phyloP scores from a whole-genome alignment of 345 rosid species.

The Fremontodendron californicum region DNA sequence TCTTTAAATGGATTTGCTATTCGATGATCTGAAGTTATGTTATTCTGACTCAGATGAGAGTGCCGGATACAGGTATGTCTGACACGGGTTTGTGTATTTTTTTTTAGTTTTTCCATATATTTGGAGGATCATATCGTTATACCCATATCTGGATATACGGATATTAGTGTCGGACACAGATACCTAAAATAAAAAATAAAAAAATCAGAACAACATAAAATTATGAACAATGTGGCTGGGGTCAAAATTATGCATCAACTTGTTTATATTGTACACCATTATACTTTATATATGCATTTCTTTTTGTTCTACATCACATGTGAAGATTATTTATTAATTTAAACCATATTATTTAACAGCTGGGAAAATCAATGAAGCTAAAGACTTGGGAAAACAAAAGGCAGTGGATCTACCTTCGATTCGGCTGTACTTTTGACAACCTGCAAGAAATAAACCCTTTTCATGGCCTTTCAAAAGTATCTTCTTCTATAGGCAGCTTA shows the following conservation, averaged over 20 bases:
- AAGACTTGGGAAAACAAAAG: constrained; percentile 72
- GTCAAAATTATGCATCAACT: background rate
- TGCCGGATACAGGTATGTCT: too few species aligned
- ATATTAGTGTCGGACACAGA: too few species aligned
- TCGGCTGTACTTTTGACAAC: background rate
- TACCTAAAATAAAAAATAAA: too few species aligned
- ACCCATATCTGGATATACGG: too few species aligned
- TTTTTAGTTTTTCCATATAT: too few species aligned
- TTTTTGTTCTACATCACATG: background rate
- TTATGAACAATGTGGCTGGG: background rate
- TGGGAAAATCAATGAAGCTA: constrained; percentile 87
- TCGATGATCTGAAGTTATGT: background rate
- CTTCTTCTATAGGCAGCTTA: background rate
- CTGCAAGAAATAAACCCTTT: background rate
- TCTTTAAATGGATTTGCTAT: background rate
- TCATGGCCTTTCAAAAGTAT: background rate
- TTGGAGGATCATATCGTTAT: too few species aligned
- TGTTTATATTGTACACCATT: background rate
- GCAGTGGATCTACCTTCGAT: constrained; percentile 40
- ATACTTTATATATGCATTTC: background rate
- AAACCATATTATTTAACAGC: constrained; percentile 37
- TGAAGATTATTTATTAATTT: background rate
- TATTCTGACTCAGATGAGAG: too few species aligned
- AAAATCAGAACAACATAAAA: too few species aligned
- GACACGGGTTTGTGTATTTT: too few species aligned